These are phyloP conservation scores for Trichophyton rubrum DNA, from an alignment of 2,329 filamentous ascomycete genomes.

Conservation along the genomic window DNA sequence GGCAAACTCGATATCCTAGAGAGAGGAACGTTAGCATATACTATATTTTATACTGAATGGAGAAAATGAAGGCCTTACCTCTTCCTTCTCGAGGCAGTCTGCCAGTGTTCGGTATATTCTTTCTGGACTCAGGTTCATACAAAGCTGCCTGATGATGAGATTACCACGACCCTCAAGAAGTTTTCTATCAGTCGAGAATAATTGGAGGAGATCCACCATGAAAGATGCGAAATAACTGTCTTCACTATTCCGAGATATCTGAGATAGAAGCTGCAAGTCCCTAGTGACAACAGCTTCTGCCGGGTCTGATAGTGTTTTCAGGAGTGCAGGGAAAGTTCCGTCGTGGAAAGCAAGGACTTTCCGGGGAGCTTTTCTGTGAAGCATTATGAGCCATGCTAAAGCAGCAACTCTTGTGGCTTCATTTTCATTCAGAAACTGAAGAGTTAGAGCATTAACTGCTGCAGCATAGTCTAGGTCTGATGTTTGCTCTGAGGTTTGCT, in stretches of 20 bases:
- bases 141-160: conserved; percentile 89
- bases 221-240: conserved; percentile 97
- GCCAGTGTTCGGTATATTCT: conserved; percentile 91
- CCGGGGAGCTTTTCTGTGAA: conserved; percentile 84
- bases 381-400: conserved; percentile 92
- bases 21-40: neutral
- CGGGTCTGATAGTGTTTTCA: conserved; percentile 92
- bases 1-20: conserved; percentile 79
- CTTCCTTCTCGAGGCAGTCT: conserved; percentile 93
- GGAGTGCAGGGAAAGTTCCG: conserved; percentile 85
- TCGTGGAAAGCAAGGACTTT: conserved; percentile 95
- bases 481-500: conserved; percentile 34
- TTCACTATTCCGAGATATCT: conserved; percentile 92
- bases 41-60: neutral
- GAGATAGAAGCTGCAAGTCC: conserved; percentile 82
- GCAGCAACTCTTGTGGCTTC: conserved; percentile 91
- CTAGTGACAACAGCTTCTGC: conserved; percentile 92
- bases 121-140: conserved; percentile 82
- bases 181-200: conserved; percentile 88
- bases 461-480: conserved; percentile 86
- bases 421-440: conserved; percentile 92
- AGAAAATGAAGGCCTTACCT: conserved; percentile 32
- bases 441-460: conserved; percentile 80
- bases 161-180: conserved; percentile 88
- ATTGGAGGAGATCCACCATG: conserved; percentile 89